Evolutionary conservation across 805 yeast species (phyloP).

Genomic region (Ascoidea rubescens): DNA sequence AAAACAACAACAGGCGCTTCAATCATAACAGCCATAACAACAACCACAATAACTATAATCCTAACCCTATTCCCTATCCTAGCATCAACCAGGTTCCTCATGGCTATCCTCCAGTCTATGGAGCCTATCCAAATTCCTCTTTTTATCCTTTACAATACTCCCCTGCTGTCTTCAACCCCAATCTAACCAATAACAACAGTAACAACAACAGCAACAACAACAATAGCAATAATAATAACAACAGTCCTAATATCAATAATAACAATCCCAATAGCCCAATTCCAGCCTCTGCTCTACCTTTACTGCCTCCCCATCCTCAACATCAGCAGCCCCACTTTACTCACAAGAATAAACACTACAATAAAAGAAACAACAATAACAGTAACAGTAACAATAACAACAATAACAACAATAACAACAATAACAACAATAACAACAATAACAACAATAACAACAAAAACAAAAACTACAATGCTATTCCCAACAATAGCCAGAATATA

Average conservation of each 20-base stretch:
- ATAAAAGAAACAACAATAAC: slow-evolving; percentile 5
- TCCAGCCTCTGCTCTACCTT: slow-evolving; percentile 1
- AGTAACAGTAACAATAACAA: slow-evolving; percentile 5
- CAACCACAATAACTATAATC: too few species aligned
- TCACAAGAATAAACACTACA: not conserved
- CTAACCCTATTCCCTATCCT: too few species aligned
- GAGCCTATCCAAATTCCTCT: too few species aligned
- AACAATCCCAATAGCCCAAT: not conserved
- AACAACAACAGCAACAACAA: not conserved
- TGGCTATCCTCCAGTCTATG: too few species aligned
- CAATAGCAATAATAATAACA: slow-evolving; percentile 1
- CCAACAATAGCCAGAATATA: slow-evolving; percentile 3
- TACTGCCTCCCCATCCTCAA: not conserved
- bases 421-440: slow-evolving; percentile 7
- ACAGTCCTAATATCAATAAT: slow-evolving; percentile 1
- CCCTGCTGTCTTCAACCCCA: not conserved
- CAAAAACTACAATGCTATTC: slow-evolving; percentile 3
- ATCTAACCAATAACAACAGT: not conserved
- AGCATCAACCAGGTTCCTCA: too few species aligned
- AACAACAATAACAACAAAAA: slow-evolving; percentile 6
- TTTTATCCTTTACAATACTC: too few species aligned
- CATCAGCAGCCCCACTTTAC: not conserved
- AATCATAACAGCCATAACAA: too few species aligned
- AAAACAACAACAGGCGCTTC: too few species aligned
- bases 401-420: slow-evolving; percentile 12